phyloP scores from a whole-genome alignment of 805 yeast genomes.

The Huiozyma sinensis region DNA sequence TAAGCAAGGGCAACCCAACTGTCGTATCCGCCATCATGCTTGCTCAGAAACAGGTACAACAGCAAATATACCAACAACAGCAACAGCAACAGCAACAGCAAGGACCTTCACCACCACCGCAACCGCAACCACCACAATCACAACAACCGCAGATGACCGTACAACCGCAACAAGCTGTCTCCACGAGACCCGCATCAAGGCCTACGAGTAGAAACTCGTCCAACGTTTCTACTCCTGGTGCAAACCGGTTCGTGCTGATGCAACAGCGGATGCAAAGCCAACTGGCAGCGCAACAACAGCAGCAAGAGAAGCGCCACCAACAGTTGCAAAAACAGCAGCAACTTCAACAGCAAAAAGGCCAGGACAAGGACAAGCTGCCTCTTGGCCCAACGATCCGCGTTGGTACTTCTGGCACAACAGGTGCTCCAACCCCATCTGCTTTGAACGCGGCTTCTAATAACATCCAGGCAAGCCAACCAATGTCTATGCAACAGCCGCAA shows the following conservation, averaged over 20 bases:
- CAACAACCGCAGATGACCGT: neutral
- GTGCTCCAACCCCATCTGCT: neutral
- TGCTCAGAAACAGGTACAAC: constrained; percentile 25
- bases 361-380: too few species aligned
- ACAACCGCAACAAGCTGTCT: constrained; percentile 1
- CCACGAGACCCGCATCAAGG: neutral
- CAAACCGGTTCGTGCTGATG: neutral
- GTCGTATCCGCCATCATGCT: constrained; percentile 21
- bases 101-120: constrained; percentile 2
- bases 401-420: neutral
- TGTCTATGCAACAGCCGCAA: neutral
- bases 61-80: constrained; percentile 16
- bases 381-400: too few species aligned
- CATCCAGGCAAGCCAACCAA: neutral
- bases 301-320: neutral
- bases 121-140: constrained; percentile 4
- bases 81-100: neutral
- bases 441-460: neutral
- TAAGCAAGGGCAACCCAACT: constrained; percentile 24
- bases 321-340: neutral
- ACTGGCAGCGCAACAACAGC: neutral
- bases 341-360: neutral
- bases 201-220: neutral
- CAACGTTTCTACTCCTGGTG: neutral
- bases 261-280: neutral